A percentile compares a stretch with the other conserved stretches of the same genome.
phyloP scores from a whole-genome alignment of 768 basidiomycete genomes.

The Erythrobasidium yunnanense region DNA sequence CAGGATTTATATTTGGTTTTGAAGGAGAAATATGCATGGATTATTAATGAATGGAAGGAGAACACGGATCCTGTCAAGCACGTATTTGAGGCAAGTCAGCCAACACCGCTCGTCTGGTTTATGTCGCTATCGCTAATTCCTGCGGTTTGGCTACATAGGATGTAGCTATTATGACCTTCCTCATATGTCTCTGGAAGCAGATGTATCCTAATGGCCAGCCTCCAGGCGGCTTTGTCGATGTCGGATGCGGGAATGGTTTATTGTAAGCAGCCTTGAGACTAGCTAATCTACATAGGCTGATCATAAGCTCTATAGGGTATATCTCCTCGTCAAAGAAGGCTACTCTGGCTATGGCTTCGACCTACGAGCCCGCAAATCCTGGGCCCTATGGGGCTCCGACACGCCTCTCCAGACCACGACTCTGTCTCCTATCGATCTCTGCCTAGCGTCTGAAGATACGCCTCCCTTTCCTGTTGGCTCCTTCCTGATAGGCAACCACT shows the following conservation, averaged over 20 bases:
- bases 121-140: neutral
- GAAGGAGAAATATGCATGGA: constrained; percentile 68
- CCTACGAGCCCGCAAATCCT: constrained; percentile 70
- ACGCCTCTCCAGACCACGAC: constrained; percentile 61
- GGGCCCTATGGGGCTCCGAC: constrained; percentile 59
- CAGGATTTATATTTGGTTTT: constrained; percentile 83
- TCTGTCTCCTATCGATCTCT: constrained; percentile 42
- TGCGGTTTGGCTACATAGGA: constrained; percentile 47
- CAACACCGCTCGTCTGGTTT: neutral
- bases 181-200: constrained; percentile 81
- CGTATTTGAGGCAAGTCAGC: constrained; percentile 53
- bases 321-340: constrained; percentile 44
- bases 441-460: neutral
- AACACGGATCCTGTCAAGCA: constrained; percentile 78
- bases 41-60: constrained; percentile 62
- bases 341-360: constrained; percentile 77
- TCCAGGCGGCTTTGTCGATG: constrained; percentile 72
- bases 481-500: constrained; percentile 89
- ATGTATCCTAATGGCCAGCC: constrained; percentile 52
- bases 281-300: neutral
- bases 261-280: constrained; percentile 46
- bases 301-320: neutral
- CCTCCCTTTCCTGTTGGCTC: constrained; percentile 42
- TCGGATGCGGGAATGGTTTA: constrained; percentile 91
- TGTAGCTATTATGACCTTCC: constrained; percentile 84